A percentile compares a stretch with the other conserved stretches of the same genome.
phyloP scores from a whole-genome alignment of 2,329 filamentous ascomycete genomes.

The Penicillium sp. region DNA sequence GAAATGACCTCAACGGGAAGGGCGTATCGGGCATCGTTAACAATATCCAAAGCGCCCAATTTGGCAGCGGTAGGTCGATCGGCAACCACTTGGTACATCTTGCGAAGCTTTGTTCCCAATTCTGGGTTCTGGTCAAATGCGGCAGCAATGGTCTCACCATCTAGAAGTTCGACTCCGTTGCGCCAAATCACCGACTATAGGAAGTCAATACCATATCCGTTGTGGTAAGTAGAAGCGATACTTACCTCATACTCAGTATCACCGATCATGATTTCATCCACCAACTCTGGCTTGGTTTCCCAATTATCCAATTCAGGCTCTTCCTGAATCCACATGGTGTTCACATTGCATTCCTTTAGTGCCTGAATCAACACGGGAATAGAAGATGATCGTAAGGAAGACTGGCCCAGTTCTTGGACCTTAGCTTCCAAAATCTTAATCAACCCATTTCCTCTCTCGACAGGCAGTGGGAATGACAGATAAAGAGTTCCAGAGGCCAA shows the following conservation, averaged over 20 bases:
- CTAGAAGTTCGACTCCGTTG: constrained; percentile 42
- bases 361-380: constrained; percentile 35
- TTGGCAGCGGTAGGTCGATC: constrained; percentile 43
- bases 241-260: constrained; percentile 47
- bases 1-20: constrained; percentile 33
- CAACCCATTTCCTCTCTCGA: constrained; percentile 32
- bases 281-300: constrained; percentile 35
- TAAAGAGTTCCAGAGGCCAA: constrained; percentile 46
- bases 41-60: constrained; percentile 40
- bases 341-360: constrained; percentile 37
- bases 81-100: constrained; percentile 43
- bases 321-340: constrained; percentile 46
- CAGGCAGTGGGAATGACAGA: constrained; percentile 45
- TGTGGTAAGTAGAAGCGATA: background rate
- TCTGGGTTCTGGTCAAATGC: constrained; percentile 35
- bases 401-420: constrained; percentile 25
- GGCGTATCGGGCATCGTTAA: constrained; percentile 34
- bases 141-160: constrained; percentile 33
- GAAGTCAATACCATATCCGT: background rate
- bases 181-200: constrained; percentile 47
- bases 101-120: constrained; percentile 35
- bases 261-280: constrained; percentile 43
- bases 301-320: constrained; percentile 40
- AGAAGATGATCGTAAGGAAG: constrained; percentile 32
- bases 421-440: constrained; percentile 31